phyloP scores from a whole-genome alignment of 306 rosid species.

The Begonia masoniana region DNA sequence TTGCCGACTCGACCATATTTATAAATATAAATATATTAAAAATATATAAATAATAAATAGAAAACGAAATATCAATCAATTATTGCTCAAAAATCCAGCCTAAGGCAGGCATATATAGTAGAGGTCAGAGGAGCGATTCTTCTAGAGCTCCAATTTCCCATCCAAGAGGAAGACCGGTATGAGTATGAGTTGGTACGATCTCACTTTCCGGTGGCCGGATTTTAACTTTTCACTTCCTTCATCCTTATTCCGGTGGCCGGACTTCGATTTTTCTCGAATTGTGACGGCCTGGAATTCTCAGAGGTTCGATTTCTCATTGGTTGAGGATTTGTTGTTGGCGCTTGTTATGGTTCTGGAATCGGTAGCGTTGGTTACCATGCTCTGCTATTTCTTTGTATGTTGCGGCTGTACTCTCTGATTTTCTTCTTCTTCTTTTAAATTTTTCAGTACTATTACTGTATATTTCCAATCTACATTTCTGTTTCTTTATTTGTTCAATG shows the following conservation, averaged over 20 bases:
- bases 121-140: too few relatives aligned
- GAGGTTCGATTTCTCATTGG: slow-evolving; percentile 2
- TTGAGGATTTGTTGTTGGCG: slow-evolving; percentile 8
- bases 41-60: too few relatives aligned
- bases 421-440: not conserved
- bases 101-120: too few relatives aligned
- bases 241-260: slow-evolving; percentile 7
- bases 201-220: slow-evolving; percentile 9
- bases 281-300: slow-evolving; percentile 4
- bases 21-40: too few relatives aligned
- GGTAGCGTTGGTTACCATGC: slow-evolving; percentile 11
- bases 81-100: too few relatives aligned
- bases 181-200: slow-evolving; percentile 4
- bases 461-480: not conserved
- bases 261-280: not conserved
- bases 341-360: slow-evolving; percentile 4
- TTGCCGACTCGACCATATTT: too few relatives aligned
- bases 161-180: not conserved
- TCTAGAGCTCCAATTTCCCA: too few relatives aligned
- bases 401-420: slow-evolving; percentile 9
- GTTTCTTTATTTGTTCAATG: not conserved
- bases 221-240: not conserved
- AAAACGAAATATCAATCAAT: too few relatives aligned
- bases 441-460: not conserved
- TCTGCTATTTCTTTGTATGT: slow-evolving; percentile 9